These are phyloP conservation scores for Cercophora newfieldiana DNA, from an alignment of 495 filamentous ascomycete species.

Conservation along the genomic window DNA sequence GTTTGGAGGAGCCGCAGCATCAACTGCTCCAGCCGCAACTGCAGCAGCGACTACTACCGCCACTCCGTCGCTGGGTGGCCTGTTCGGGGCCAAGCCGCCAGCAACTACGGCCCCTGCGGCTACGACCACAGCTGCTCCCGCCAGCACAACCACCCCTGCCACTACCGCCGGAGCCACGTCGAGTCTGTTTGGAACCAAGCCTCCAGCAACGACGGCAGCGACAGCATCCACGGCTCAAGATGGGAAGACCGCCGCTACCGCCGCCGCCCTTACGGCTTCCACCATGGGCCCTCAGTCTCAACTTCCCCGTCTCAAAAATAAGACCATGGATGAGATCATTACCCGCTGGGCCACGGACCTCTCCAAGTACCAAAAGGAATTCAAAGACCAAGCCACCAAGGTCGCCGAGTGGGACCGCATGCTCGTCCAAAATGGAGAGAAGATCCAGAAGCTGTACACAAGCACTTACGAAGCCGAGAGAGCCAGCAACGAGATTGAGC, in stretches of 20 bases:
- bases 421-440: slow-evolving; percentile 87
- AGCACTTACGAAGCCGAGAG: slow-evolving; percentile 89
- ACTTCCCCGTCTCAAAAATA: slow-evolving; percentile 89
- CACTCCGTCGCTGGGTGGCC: slow-evolving; percentile 3
- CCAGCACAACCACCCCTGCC: background rate
- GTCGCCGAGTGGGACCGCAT: slow-evolving; percentile 88
- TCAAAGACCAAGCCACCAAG: slow-evolving; percentile 81
- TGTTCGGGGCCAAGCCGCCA: background rate
- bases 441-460: slow-evolving; percentile 84
- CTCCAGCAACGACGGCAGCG: slow-evolving; percentile 1
- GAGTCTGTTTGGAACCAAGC: background rate
- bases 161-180: background rate
- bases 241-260: slow-evolving; percentile 29
- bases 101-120: background rate
- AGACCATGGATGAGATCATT: slow-evolving; percentile 99
- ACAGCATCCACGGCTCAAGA: slow-evolving; percentile 30
- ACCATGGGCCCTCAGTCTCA: slow-evolving; percentile 76
- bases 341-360: slow-evolving; percentile 96
- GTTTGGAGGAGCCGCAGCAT: background rate
- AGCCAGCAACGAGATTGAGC: slow-evolving; percentile 85
- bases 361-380: slow-evolving; percentile 93
- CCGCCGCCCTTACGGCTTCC: slow-evolving; percentile 60
- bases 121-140: background rate
- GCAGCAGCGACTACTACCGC: background rate
- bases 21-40: background rate